phyloP scores from a whole-genome alignment of 1,139 yeast species.

The Saccharomyces hybrid region DNA sequence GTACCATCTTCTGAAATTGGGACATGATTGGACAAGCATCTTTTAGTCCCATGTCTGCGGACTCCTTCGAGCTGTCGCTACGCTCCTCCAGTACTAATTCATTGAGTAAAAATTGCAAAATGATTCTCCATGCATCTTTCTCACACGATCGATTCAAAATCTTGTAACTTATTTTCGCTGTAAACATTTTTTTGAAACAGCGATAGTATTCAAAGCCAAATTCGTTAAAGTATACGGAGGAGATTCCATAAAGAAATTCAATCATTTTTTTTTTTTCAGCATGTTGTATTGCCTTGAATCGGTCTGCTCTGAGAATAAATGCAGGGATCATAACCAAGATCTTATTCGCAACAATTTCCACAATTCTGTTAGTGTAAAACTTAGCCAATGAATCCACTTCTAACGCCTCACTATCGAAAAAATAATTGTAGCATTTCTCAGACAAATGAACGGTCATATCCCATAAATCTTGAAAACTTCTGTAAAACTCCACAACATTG shows the following conservation, averaged over 20 bases:
- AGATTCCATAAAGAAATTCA: conserved; percentile 18
- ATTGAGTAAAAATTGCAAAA: conserved; percentile 18
- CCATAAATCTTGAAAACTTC: conserved; percentile 18
- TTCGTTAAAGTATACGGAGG: conserved; percentile 27
- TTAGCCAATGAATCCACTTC: conserved; percentile 14
- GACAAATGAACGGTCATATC: conserved; percentile 17
- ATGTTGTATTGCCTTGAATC: conserved; percentile 11
- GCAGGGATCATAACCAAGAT: conserved; percentile 23
- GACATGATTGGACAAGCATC: not conserved
- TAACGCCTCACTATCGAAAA: conserved; percentile 10
- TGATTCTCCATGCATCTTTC: conserved; percentile 23
- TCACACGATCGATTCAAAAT: conserved; percentile 19
- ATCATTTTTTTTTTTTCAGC: conserved; percentile 15
- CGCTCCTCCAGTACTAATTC: conserved; percentile 12
- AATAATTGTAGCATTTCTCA: conserved; percentile 16
- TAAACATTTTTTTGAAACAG: conserved; percentile 26
- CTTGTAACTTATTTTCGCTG: conserved; percentile 25
- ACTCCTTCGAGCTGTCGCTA: not conserved
- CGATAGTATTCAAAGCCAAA: conserved; percentile 27
- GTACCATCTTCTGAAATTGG: conserved; percentile 1
- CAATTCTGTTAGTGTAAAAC: conserved; percentile 25
- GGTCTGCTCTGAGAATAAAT: conserved; percentile 20
- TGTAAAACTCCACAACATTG: conserved; percentile 12
- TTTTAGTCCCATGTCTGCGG: conserved; percentile 2
- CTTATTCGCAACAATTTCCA: conserved; percentile 23